Conservation (phyloP, 73 alveolate genomes). For the Blepharisma japonicum region DNA sequence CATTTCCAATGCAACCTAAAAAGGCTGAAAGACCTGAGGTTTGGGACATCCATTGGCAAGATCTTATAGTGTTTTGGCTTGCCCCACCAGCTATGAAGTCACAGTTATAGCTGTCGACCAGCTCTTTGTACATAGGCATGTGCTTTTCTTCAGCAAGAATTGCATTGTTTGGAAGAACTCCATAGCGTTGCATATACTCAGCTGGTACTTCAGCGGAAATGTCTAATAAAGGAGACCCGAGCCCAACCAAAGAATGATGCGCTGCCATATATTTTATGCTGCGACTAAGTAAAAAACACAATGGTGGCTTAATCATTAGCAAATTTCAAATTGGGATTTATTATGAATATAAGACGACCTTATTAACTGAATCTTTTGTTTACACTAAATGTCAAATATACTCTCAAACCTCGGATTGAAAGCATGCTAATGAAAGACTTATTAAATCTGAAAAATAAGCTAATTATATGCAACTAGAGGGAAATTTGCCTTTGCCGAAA, state of each 20-base stretch:
- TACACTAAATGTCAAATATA: too few species aligned
- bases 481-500: too few species aligned
- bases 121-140: conserved; percentile 55
- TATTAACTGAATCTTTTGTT: too few species aligned
- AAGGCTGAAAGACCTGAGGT: conserved; percentile 31
- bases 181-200: conserved; percentile 43
- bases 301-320: too few species aligned
- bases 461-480: too few species aligned
- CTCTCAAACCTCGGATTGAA: too few species aligned
- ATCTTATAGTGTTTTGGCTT: conserved; percentile 54
- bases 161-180: conserved; percentile 45
- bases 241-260: conserved; percentile 37
- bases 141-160: conserved; percentile 63
- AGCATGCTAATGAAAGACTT: too few species aligned
- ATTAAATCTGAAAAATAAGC: too few species aligned
- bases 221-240: conserved; percentile 73
- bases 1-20: conserved; percentile 65
- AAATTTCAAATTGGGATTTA: too few species aligned
- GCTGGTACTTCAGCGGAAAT: conserved; percentile 49
- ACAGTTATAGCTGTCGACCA: conserved; percentile 42
- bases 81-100: conserved; percentile 66
- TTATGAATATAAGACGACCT: too few species aligned
- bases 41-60: conserved; percentile 54
- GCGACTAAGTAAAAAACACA: too few species aligned
- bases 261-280: too few species aligned